phyloP scores from a whole-genome alignment of 371 early-diverging fungal genomes.

The Lichtheimia corymbifera region DNA sequence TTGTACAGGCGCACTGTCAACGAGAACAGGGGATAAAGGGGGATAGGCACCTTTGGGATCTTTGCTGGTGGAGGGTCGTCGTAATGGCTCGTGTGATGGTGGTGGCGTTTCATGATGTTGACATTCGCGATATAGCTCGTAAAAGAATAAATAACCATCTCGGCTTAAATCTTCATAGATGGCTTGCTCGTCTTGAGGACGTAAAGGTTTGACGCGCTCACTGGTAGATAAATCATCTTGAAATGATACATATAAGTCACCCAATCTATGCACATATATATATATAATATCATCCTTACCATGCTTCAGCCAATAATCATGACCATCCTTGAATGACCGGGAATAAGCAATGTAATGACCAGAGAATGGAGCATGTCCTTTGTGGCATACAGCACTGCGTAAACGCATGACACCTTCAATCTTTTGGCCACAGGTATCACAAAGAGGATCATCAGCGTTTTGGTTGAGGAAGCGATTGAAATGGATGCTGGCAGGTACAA shows the following conservation, averaged over 20 bases:
- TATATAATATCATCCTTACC: conserved; percentile 17
- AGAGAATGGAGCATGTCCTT: conserved; percentile 43
- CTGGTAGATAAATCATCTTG: conserved; percentile 41
- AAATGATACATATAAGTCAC: neutral
- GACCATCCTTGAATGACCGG: conserved; percentile 19
- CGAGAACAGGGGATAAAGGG: too few species aligned
- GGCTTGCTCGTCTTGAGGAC: conserved; percentile 14
- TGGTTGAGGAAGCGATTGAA: conserved; percentile 54
- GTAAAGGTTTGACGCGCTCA: conserved; percentile 26
- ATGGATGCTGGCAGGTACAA: conserved; percentile 48
- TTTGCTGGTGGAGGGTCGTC: conserved; percentile 1
- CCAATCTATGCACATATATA: too few species aligned
- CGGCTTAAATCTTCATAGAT: conserved; percentile 44
- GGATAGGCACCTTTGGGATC: neutral
- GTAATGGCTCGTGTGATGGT: neutral
- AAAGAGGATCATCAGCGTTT: conserved; percentile 27
- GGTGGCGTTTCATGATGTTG: conserved; percentile 7
- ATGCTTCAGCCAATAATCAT: conserved; percentile 28
- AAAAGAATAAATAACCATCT: conserved; percentile 61
- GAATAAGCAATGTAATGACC: conserved; percentile 63
- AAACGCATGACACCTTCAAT: conserved; percentile 51
- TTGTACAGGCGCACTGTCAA: too few species aligned
- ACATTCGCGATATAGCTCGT: conserved; percentile 52
- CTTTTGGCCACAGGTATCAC: conserved; percentile 20
- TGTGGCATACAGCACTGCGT: conserved; percentile 60